These are phyloP conservation scores for Fusarium udum DNA, from an alignment of 2,329 filamentous ascomycete genomes.

Conservation along the genomic window DNA sequence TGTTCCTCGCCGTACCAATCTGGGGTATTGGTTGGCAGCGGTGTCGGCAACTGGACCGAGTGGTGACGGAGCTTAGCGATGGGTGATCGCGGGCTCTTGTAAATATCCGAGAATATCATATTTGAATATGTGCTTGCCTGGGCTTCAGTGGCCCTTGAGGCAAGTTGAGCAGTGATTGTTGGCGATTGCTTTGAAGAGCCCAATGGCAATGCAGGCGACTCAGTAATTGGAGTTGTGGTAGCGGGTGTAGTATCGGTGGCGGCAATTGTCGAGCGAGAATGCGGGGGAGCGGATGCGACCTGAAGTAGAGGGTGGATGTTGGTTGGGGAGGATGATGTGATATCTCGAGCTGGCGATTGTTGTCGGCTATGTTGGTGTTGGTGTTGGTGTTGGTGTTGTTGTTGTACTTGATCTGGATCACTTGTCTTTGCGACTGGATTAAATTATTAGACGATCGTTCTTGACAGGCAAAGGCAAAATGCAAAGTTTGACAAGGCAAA, in stretches of 20 bases:
- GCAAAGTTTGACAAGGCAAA: conserved; percentile 11
- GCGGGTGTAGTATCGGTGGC: conserved; percentile 25
- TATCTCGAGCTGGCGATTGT: conserved; percentile 25
- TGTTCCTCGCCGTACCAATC: conserved; percentile 62
- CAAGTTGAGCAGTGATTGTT: conserved; percentile 11
- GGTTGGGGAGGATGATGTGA: conserved; percentile 34
- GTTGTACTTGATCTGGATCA: conserved; percentile 13
- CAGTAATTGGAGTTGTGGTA: conserved; percentile 21
- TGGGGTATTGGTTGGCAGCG: conserved; percentile 43
- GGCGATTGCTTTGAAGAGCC: conserved; percentile 6
- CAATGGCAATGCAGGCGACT: conserved; percentile 19
- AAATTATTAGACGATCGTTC: conserved; percentile 6
- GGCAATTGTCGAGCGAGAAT: conserved; percentile 36
- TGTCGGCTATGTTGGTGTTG: background rate
- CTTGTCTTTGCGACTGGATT: conserved; percentile 18
- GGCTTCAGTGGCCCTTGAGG: conserved; percentile 32
- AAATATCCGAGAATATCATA: conserved; percentile 70
- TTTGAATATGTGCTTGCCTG: conserved; percentile 26
- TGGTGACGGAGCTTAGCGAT: conserved; percentile 61
- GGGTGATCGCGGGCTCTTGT: conserved; percentile 64
- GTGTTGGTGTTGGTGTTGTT: no score
- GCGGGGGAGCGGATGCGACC: conserved; percentile 32
- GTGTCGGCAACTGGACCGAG: conserved; percentile 44
- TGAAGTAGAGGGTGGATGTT: conserved; percentile 38
- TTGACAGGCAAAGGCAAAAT: background rate